Base-by-base conservation (phyloP, 495 filamentous ascomycete species). In the Venustampulla echinocandica region DNA sequence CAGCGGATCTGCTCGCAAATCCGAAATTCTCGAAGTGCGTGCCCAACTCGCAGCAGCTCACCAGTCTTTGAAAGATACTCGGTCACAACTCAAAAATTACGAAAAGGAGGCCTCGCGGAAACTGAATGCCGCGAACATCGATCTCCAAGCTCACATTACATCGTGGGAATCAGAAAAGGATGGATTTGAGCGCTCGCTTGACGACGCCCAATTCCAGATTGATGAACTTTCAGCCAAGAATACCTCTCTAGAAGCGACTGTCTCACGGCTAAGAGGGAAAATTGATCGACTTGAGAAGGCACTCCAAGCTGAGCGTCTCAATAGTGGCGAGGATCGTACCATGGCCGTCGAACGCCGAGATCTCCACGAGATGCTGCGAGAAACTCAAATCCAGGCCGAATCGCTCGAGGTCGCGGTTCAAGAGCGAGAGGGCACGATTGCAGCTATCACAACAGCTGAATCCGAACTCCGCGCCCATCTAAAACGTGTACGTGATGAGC, bases 21-120 rank as follows among this genome's bases (percentile, higher is more conserved):
- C 69, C 14, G 82, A 86, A 57, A 52, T 86, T 10, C 69, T 74
- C 10, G 76, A 73, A 42, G 58, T 85, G 23, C 73, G 81, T 14
- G 74, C 72, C 33, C 79, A 85, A 55, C 67, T 87, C 32, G 67
- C 77, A 2, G 69, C 79, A 18, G 72, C 79, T 6, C 76, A 82
- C 49, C 71, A 78, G 37, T 66, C 77, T 13, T 60, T 80, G 3
- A 72, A 71, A 30, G 79, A 85, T 7, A 56, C 81, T 25, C 78
- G 79, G 24, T 72, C 75, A 34, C 69, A 79, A 49, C 61, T 82
- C 25, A 71, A 70, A 11, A 73, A 72, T 41, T 67, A 65, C n/a
- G 72, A 76, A 52, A 69, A 71, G 37, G 75, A 81, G 33, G 24
- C 49, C 40, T 47, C 75, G 11, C 71, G 73, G 37, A 65, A 69